Conservation (phyloP, 2,329 filamentous ascomycete species). For the Cyphellophora europaea region DNA sequence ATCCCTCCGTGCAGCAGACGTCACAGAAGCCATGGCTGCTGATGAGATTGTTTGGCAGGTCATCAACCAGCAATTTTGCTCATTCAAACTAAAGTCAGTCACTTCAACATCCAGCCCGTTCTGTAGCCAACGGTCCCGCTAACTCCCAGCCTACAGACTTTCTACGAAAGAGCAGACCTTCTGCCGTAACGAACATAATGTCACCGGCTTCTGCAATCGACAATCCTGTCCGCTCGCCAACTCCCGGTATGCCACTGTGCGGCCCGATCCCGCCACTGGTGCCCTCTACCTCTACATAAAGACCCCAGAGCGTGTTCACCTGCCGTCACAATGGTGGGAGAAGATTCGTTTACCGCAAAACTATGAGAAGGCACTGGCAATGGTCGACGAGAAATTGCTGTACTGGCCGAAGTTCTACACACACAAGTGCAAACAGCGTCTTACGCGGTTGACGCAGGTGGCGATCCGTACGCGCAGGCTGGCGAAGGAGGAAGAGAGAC, state of each 20-base stretch:
- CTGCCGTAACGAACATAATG: slow-evolving; percentile 91
- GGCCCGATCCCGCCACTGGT: slow-evolving; percentile 69
- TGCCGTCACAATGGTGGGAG: slow-evolving; percentile 91
- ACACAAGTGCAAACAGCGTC: slow-evolving; percentile 93
- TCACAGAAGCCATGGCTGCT: slow-evolving; percentile 72
- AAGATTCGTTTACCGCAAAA: slow-evolving; percentile 81
- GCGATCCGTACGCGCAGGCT: slow-evolving; percentile 67
- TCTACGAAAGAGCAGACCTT: slow-evolving; percentile 83
- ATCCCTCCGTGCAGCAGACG: no score
- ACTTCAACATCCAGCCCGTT: slow-evolving; percentile 1
- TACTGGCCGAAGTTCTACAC: slow-evolving; percentile 93
- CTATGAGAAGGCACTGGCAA: slow-evolving; percentile 79
- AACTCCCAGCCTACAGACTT: slow-evolving; percentile 33
- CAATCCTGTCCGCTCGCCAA: slow-evolving; percentile 89
- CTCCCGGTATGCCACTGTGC: slow-evolving; percentile 84
- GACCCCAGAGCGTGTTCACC: slow-evolving; percentile 77
- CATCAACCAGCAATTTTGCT: slow-evolving; percentile 91
- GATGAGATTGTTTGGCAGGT: slow-evolving; percentile 98
- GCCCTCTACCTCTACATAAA: slow-evolving; percentile 95
- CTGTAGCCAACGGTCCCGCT: slow-evolving; percentile 5
- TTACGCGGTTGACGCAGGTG: slow-evolving; percentile 87
- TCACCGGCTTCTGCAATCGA: slow-evolving; percentile 71
- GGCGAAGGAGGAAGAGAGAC: slow-evolving; percentile 76
- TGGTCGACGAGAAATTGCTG: slow-evolving; percentile 75
- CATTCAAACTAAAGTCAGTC: slow-evolving; percentile 81